Evolutionary conservation across 768 basidiomycete genomes (phyloP).

Genomic region (Boletus subcaerulescens): DNA sequence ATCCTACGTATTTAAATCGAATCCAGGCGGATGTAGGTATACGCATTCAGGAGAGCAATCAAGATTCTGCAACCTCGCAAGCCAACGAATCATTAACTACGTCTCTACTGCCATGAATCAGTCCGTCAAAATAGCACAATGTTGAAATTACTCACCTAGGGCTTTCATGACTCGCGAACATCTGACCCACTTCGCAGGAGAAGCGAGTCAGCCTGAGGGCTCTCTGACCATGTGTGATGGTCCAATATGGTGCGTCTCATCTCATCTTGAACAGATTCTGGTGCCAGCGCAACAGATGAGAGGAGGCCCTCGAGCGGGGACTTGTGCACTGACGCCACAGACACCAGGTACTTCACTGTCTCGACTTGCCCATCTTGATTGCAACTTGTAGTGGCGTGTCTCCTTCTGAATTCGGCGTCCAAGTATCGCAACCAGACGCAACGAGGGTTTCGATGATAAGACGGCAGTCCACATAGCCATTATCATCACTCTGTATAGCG

Average conservation of each 20-base stretch:
- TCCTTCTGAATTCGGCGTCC: not conserved
- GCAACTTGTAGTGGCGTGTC: not conserved
- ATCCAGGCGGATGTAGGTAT: too few species aligned
- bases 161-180: not conserved
- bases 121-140: not conserved
- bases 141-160: too few species aligned
- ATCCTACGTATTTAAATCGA: too few species aligned
- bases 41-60: too few species aligned
- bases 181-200: not conserved
- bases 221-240: not conserved
- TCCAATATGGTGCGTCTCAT: not conserved
- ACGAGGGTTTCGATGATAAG: not conserved
- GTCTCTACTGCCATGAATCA: not conserved
- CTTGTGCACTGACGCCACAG: not conserved
- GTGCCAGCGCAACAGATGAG: not conserved
- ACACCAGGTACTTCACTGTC: slow-evolving; percentile 1
- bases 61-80: too few species aligned
- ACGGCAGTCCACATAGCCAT: not conserved
- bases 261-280: not conserved
- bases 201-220: not conserved
- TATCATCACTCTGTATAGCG: not conserved
- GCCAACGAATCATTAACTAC: too few species aligned
- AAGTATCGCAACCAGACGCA: not conserved
- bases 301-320: not conserved
- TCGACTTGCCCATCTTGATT: not conserved